A percentile compares a stretch with the other conserved stretches of the same genome.
Conservation (phyloP, 768 basidiomycete species). For the Tylopilus sp. region DNA sequence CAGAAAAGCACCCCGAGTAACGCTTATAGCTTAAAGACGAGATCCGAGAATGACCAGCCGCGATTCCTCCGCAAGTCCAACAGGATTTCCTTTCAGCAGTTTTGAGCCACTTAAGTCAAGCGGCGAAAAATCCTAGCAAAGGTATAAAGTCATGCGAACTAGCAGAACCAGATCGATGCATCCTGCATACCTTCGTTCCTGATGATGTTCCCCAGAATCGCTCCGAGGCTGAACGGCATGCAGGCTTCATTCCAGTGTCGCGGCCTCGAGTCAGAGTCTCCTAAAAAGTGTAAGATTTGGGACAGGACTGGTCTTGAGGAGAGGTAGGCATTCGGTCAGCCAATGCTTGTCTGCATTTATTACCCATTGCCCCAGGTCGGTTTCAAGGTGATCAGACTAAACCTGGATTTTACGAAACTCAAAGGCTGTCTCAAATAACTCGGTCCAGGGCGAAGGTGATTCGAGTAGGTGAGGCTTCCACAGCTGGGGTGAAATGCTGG, state of each 20-base stretch:
- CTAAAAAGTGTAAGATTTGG: constrained; percentile 59
- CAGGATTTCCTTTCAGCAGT: not conserved
- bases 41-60: constrained; percentile 1
- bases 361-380: constrained; percentile 80
- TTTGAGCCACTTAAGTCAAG: not conserved
- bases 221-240: constrained; percentile 4
- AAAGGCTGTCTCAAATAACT: constrained; percentile 87
- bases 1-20: not conserved
- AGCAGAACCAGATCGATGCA: not conserved
- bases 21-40: constrained; percentile 10
- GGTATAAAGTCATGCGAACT: constrained; percentile 9
- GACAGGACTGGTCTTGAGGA: constrained; percentile 78
- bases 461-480: constrained; percentile 45
- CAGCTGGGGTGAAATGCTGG: not conserved
- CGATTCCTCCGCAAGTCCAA: constrained; percentile 2
- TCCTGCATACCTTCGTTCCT: not conserved
- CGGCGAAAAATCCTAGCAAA: not conserved
- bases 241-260: constrained; percentile 4
- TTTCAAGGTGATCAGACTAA: not conserved
- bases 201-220: constrained; percentile 3
- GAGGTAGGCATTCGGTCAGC: constrained; percentile 54
- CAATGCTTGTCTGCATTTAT: constrained; percentile 3
- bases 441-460: constrained; percentile 65
- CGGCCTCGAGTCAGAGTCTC: constrained; percentile 5
- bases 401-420: no score